phyloP scores from a whole-genome alignment of 805 yeast species.

The Monosporozyma aquatica region DNA sequence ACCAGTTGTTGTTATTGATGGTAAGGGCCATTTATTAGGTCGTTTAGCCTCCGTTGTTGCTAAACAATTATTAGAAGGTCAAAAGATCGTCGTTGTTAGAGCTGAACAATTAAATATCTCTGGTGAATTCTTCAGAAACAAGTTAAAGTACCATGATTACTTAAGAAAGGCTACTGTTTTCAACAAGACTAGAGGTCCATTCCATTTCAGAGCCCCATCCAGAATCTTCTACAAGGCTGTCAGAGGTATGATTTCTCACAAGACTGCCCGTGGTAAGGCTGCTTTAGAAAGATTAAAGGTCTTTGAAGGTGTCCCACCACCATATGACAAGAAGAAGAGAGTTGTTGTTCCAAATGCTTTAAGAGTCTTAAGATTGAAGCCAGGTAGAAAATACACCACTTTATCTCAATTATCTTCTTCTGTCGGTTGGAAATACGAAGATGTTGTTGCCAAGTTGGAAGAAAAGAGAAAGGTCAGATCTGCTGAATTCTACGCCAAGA shows the following conservation, averaged over 20 bases:
- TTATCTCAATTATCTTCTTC: constrained; percentile 92
- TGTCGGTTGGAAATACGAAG: constrained; percentile 99
- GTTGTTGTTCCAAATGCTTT: constrained; percentile 99
- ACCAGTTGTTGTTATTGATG: constrained; percentile 97
- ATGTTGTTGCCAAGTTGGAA: constrained; percentile 93
- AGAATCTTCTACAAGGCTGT: constrained; percentile 99
- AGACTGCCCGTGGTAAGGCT: constrained; percentile 99
- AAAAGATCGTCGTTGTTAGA: constrained; percentile 95
- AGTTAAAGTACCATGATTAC: constrained; percentile 99
- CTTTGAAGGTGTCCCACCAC: constrained; percentile 99
- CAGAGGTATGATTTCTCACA: constrained; percentile 99
- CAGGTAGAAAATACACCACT: constrained; percentile 99
- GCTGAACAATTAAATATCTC: constrained; percentile 96
- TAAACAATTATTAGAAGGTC: constrained; percentile 97
- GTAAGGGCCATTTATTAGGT: constrained; percentile 99
- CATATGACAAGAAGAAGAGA: constrained; percentile 99
- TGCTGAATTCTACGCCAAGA: constrained; percentile 98
- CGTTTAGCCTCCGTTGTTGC: constrained; percentile 98
- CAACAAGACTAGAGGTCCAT: constrained; percentile 99
- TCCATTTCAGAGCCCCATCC: constrained; percentile 99
- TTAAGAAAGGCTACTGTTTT: constrained; percentile 98
- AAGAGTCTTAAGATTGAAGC: constrained; percentile 97
- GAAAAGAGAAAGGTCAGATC: constrained; percentile 99
- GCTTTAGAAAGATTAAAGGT: constrained; percentile 99
- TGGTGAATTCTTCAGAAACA: constrained; percentile 99